Base-by-base conservation (phyloP, 2,329 filamentous ascomycete genomes). In the Claviceps quebecensis region DNA sequence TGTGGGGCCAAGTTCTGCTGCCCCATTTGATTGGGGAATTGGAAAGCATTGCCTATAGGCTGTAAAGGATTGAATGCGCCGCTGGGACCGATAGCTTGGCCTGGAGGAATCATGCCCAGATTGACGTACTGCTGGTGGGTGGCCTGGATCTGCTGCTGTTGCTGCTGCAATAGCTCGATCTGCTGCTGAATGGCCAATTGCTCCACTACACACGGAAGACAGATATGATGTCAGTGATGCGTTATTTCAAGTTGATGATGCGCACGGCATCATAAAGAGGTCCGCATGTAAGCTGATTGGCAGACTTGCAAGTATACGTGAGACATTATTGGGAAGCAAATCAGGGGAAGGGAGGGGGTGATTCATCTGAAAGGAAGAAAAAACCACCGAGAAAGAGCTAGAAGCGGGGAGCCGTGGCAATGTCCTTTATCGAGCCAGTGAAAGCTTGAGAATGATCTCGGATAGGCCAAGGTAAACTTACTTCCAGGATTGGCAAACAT, bases 81-180 rank as follows among this genome's bases (percentile, higher is more conserved):
- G 58, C 81, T 82, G 55, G 81, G 80, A 59, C 80, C 81, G 54
- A 96, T 75, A 57, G 67, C 60, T 71, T 96, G 91, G 62, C 86
- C 85, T 50, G 87, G 84, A 59, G 86, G 84, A 62, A 97, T 83
- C 78, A 97, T 89, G 67, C 88, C 88, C 86, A 96, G 90, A 69
- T 93, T 95, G 63, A 95, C 85, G 74, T 95, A 96, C 72, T 97
- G 91, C 71, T 96, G 90, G 65, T 96, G 89, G 57, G 88, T 93
- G 61, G 88, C 88, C 71, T 94, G 87, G 65, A 97, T 94, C 67
- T 96, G 90, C 69, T 97, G 90, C 68, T 97, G 93, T 69, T 97
- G 93, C 68, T 95, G 89, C 73, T 97, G 91, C 64, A 97, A 78
- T 65, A 94, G 79, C 72, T 97, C 91, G 65, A 97, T 96, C 72